phyloP scores from a whole-genome alignment of 306 rosid genomes.

The Vachellia pachyceras region DNA sequence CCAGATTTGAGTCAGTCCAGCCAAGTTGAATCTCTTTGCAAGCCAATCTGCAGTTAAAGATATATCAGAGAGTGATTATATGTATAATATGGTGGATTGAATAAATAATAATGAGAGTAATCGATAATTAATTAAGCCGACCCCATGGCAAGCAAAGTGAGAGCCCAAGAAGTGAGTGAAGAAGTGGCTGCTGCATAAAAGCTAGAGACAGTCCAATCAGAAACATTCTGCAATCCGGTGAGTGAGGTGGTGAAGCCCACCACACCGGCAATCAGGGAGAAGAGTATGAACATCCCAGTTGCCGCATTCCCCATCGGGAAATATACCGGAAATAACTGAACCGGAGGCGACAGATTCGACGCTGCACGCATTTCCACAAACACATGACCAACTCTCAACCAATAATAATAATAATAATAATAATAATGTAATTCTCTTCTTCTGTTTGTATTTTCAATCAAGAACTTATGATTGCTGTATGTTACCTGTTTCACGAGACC shows the following conservation, averaged over 20 bases:
- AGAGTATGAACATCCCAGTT: conserved; percentile 75
- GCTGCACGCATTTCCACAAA: conserved; percentile 46
- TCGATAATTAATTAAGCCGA: neutral
- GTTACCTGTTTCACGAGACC: conserved; percentile 69
- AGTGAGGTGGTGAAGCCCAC: conserved; percentile 79
- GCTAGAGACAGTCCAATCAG: conserved; percentile 54
- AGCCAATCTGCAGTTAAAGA: conserved; percentile 62
- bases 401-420: too few species aligned
- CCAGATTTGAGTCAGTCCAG: conserved; percentile 75
- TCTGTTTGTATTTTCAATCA: too few species aligned
- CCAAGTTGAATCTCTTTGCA: conserved; percentile 89
- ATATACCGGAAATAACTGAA: conserved; percentile 79
- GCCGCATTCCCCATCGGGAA: conserved; percentile 83
- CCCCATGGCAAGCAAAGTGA: conserved; percentile 94
- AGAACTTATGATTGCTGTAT: neutral
- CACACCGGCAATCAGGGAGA: conserved; percentile 83
- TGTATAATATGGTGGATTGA: neutral
- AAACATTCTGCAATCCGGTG: conserved; percentile 65
- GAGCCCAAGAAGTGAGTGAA: conserved; percentile 65
- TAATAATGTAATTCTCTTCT: too few species aligned
- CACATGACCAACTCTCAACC: too few species aligned
- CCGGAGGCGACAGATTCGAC: conserved; percentile 60
- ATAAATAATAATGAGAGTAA: too few species aligned
- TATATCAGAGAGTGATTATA: neutral
- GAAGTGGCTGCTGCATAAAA: conserved; percentile 71